Evolutionary conservation across 805 yeast genomes (phyloP), one percentile per base, ranked within the genome.

Genomic region (Wickerhamiella kurtzmanii): DNA sequence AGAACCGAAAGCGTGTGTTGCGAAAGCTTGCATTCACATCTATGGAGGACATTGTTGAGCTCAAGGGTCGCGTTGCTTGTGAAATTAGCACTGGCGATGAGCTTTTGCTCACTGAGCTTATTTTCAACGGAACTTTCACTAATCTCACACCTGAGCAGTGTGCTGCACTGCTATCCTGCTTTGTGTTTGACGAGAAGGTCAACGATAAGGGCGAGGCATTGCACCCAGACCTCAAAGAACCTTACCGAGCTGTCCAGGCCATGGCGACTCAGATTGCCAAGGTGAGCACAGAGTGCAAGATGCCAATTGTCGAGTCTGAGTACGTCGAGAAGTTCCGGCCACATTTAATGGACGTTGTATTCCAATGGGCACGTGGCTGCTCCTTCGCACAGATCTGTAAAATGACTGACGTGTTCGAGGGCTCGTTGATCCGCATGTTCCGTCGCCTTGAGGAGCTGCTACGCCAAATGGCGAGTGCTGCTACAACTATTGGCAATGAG

Each of bases 401-500:
- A 64, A 87, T 92, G 96, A 92, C 98, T 0, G 98, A 92, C 61
- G 97, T 92, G 40, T 92, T 89, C 56, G 99, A 92, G 68, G 99
- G 99, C 38, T 82, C 94, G 19, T 73, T 92, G 60, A 89, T 92
- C 54, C 79, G 99, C 62, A 83, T 85, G 78, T 92, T 92, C 70
- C 82, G 92, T 64, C 75, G 98, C 60, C 70, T 92, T 47, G 98
- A 92, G 64, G 99, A 92, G 63, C 73, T 92, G 71, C 69, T 92
- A 48, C 77, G 89, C 59, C 98, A 92, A 64, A 72, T 92, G 76
- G 79, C 80, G 41, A 79, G 76, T 55, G 97, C 96, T 13, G 92
- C 98, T 2, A 85, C 82, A 60, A 85, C 95, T 15, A 92, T 92
- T 21, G 99, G 98, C 50, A 92, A 92, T 62, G 74, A 75, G 32